Conservation (phyloP, 2,329 filamentous ascomycete species). For the Chrysosphaeria jannelii region DNA sequence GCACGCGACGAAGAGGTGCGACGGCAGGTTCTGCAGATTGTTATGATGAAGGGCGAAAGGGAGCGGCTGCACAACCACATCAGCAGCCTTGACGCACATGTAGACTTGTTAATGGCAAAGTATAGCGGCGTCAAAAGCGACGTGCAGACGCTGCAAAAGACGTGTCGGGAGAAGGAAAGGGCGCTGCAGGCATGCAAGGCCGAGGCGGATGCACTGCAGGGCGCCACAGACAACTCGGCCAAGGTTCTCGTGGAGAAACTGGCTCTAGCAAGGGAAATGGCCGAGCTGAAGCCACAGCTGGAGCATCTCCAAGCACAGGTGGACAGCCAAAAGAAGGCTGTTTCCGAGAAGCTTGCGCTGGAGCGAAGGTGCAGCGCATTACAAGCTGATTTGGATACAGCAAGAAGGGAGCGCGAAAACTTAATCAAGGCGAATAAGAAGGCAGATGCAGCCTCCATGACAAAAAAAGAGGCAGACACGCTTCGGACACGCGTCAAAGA, state of each 20-base stretch:
- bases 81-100: no score
- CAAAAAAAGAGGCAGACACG: constrained; percentile 7
- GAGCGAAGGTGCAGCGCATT: constrained; percentile 48
- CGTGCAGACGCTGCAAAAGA: no score
- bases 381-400: constrained; percentile 58
- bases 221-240: constrained; percentile 34
- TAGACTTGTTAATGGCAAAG: no score
- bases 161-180: no score
- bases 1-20: constrained; percentile 47
- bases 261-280: constrained; percentile 19
- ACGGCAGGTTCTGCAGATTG: constrained; percentile 32
- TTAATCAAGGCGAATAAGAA: constrained; percentile 19
- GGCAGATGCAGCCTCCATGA: constrained; percentile 6
- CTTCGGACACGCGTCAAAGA: constrained; percentile 9
- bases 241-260: constrained; percentile 33
- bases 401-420: constrained; percentile 28
- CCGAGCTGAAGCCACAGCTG: constrained; percentile 21
- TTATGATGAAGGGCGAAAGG: no score
- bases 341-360: constrained; percentile 52
- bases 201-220: no score
- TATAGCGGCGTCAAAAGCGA: no score
- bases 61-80: no score
- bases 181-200: no score
- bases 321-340: constrained; percentile 29
- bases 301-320: constrained; percentile 25